These are phyloP conservation scores for Fraxinus nigra DNA, from an alignment of 305 asterid species.

Conservation along the genomic window DNA sequence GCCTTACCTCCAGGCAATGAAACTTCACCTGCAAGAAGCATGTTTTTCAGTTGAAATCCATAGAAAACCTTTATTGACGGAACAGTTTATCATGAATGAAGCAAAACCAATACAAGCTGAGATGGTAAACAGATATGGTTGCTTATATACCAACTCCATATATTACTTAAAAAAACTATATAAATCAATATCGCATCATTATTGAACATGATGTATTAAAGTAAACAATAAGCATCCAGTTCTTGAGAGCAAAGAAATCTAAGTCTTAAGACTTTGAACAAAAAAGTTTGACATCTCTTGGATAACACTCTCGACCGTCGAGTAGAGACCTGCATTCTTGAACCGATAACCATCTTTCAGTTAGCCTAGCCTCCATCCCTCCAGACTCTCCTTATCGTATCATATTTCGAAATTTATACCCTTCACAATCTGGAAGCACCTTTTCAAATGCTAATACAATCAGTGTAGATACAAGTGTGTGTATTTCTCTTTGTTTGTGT, in stretches of 20 bases:
- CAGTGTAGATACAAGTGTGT: background rate
- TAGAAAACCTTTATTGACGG: background rate
- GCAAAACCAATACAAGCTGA: background rate
- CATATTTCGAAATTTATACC: background rate
- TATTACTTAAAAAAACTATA: background rate
- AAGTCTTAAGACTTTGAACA: background rate
- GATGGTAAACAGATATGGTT: background rate
- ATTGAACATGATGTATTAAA: background rate
- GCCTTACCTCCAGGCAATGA: slow-evolving; percentile 95
- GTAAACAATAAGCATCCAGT: background rate
- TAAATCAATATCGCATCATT: background rate
- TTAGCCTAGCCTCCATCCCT: background rate
- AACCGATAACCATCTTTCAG: background rate
- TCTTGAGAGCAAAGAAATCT: background rate
- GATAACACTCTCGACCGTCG: background rate
- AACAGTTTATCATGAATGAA: slow-evolving; percentile 1
- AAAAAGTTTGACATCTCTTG: background rate
- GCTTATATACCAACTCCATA: background rate
- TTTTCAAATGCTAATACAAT: background rate
- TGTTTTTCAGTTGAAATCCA: background rate
- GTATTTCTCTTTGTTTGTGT: background rate
- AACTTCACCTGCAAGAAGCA: slow-evolving; percentile 68
- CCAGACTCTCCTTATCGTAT: background rate
- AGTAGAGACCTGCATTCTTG: background rate
- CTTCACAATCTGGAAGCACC: background rate